Evolutionary conservation across 2,329 filamentous ascomycete species (phyloP).

Genomic region (Talaromyces albobiverticillius): DNA sequence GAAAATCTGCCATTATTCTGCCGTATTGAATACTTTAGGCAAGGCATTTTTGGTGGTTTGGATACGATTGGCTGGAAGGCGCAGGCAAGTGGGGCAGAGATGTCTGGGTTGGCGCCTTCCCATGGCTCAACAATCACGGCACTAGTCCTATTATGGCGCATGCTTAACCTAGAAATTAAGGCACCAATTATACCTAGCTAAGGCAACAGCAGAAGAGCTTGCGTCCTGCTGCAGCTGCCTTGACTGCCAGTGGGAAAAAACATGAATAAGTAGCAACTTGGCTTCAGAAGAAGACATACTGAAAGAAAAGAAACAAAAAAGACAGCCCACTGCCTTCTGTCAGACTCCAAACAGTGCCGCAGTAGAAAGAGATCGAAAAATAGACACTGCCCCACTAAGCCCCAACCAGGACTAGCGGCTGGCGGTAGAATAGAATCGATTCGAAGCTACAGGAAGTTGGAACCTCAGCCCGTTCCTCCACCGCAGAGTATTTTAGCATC

Average conservation of each 20-base stretch:
- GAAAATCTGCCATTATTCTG: no score
- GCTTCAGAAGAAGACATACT: no score
- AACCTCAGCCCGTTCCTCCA: slow-evolving; percentile 3
- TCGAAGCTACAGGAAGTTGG: slow-evolving; percentile 16
- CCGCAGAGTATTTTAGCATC: slow-evolving; percentile 19
- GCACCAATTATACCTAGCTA: background rate
- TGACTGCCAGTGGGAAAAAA: no score
- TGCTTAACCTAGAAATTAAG: background rate
- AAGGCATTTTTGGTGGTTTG: slow-evolving; percentile 14
- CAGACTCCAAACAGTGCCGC: no score
- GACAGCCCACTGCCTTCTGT: no score
- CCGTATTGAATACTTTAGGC: no score
- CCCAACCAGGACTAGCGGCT: slow-evolving; percentile 1
- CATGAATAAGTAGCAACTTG: no score
- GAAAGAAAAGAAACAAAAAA: no score
- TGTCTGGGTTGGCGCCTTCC: no score
- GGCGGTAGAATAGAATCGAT: slow-evolving; percentile 16
- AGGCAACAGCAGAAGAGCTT: background rate
- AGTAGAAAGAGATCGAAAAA: slow-evolving; percentile 12
- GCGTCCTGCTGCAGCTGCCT: no score
- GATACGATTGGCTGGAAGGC: background rate
- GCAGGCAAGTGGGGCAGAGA: background rate
- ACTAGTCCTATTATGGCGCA: background rate
- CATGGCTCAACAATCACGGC: background rate
- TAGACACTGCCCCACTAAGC: background rate